These are phyloP conservation scores for Kuraishia cidri DNA, from an alignment of 805 yeast species.

Conservation along the genomic window DNA sequence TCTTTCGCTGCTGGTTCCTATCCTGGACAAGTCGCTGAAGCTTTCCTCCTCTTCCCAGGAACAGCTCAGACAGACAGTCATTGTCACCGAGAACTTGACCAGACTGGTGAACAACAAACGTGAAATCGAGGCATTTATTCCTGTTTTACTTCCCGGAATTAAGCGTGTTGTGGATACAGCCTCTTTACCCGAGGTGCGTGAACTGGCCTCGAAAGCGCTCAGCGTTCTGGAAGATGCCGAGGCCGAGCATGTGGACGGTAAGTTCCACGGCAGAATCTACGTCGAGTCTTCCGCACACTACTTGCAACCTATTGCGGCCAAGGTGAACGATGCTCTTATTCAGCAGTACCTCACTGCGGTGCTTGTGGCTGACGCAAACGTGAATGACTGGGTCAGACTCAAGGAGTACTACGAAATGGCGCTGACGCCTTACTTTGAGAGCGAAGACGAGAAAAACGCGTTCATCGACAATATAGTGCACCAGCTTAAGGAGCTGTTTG, in stretches of 20 bases:
- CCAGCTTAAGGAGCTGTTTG: constrained; percentile 46
- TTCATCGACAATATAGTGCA: constrained; percentile 35
- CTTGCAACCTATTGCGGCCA: constrained; percentile 18
- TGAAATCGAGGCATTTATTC: constrained; percentile 84
- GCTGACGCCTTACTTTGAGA: constrained; percentile 20
- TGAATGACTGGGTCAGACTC: constrained; percentile 63
- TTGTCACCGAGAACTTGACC: constrained; percentile 91
- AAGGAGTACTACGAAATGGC: constrained; percentile 41
- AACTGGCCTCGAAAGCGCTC: constrained; percentile 81
- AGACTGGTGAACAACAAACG: constrained; percentile 89
- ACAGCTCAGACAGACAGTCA: constrained; percentile 92
- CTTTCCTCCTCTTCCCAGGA: constrained; percentile 89
- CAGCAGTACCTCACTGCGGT: constrained; percentile 42
- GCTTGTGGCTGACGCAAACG: constrained; percentile 57
- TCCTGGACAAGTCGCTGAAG: constrained; percentile 80
- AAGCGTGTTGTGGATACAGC: constrained; percentile 84
- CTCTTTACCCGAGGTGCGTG: constrained; percentile 93
- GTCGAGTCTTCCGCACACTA: constrained; percentile 42
- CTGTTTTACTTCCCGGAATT: constrained; percentile 85
- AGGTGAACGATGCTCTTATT: constrained; percentile 25
- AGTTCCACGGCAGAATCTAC: constrained; percentile 68
- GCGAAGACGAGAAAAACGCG: constrained; percentile 22
- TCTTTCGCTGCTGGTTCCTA: constrained; percentile 82
- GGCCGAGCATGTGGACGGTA: constrained; percentile 55
- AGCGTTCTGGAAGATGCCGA: constrained; percentile 77